phyloP scores from a whole-genome alignment of 768 basidiomycete genomes.

The Trametes cingulata region DNA sequence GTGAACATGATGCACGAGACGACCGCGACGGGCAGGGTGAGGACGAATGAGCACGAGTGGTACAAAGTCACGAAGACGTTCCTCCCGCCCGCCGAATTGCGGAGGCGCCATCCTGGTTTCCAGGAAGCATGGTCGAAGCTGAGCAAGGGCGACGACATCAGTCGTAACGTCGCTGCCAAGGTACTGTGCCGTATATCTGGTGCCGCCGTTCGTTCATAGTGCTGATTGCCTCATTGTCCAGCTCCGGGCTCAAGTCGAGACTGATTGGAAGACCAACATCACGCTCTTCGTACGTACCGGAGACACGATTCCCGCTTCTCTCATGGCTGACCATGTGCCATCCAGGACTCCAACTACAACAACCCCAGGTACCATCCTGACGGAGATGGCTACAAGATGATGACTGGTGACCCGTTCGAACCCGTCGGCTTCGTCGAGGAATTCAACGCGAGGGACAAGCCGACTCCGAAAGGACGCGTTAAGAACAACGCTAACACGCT shows the following conservation, averaged over 20 bases:
- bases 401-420: neutral
- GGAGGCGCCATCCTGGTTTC: constrained; percentile 29
- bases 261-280: constrained; percentile 14
- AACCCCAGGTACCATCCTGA: neutral
- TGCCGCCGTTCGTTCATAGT: neutral
- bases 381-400: neutral
- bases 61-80: constrained; percentile 26
- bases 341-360: neutral
- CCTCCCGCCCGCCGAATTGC: constrained; percentile 30
- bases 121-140: constrained; percentile 13
- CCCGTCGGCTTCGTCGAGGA: neutral
- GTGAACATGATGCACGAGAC: neutral
- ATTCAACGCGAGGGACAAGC: neutral
- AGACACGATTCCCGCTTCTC: no score
- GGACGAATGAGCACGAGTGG: constrained; percentile 26
- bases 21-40: neutral
- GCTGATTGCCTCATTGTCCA: neutral
- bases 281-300: constrained; percentile 16
- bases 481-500: neutral
- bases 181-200: neutral
- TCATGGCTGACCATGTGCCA: no score
- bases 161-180: neutral
- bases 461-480: neutral
- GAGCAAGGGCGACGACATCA: neutral
- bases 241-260: constrained; percentile 1